phyloP scores from a whole-genome alignment of 1,284 basidiomycete species.

The Laetiporus sulphureus region DNA sequence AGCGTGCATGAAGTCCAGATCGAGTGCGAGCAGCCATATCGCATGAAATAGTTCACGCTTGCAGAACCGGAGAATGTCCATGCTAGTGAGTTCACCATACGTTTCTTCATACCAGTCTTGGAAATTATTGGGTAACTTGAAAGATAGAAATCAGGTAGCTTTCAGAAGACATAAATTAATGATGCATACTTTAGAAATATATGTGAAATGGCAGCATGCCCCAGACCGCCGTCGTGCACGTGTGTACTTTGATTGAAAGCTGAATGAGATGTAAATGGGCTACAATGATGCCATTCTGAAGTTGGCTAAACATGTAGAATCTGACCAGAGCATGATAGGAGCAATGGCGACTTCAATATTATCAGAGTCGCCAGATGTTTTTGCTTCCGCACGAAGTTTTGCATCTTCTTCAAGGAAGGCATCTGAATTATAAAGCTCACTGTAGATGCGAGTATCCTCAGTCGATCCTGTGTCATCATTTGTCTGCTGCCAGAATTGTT shows the following conservation, averaged over 20 bases:
- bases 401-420: conserved; percentile 15
- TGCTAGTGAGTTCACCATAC: background rate
- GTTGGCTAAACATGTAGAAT: conserved; percentile 1
- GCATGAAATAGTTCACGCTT: conserved; percentile 21
- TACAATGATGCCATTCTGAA: conserved; percentile 14
- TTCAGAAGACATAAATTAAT: background rate
- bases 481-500: background rate
- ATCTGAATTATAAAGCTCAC: conserved; percentile 15
- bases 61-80: conserved; percentile 14
- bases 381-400: conserved; percentile 7
- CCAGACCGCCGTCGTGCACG: conserved; percentile 14
- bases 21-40: conserved; percentile 17
- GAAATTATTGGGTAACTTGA: too few species aligned
- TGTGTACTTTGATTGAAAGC: conserved; percentile 19
- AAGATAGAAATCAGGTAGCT: conserved; percentile 5
- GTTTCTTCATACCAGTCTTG: background rate
- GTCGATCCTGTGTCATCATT: too few species aligned
- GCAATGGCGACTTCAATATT: conserved; percentile 12
- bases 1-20: conserved; percentile 19
- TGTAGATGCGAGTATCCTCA: conserved; percentile 10
- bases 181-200: conserved; percentile 25
- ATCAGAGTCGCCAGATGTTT: conserved; percentile 5
- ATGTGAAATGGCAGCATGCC: conserved; percentile 20
- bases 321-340: conserved; percentile 14
- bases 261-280: conserved; percentile 13